These are phyloP conservation scores for Hevea brasiliensis DNA, from an alignment of 345 rosid genomes.

Conservation along the genomic window DNA sequence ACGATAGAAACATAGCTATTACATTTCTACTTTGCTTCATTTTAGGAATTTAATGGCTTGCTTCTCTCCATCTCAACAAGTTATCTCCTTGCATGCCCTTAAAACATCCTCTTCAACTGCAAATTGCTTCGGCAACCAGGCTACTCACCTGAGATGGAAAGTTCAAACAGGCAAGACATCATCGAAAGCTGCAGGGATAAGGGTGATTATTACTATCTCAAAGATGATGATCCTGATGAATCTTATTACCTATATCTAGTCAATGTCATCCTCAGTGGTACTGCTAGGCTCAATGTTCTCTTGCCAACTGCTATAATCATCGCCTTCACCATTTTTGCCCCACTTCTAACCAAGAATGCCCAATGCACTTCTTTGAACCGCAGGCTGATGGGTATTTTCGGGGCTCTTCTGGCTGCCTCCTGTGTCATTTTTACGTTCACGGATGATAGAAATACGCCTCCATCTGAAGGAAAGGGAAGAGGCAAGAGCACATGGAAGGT, in stretches of 20 bases:
- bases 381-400: slow-evolving; percentile 45
- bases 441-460: slow-evolving; percentile 50
- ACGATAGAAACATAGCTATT: no score
- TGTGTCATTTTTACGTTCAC: slow-evolving; percentile 44
- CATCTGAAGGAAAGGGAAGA: slow-evolving; percentile 9
- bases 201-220: slow-evolving; percentile 20
- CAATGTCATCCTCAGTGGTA: slow-evolving; percentile 47
- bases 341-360: slow-evolving; percentile 48
- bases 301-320: slow-evolving; percentile 54
- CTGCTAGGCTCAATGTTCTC: slow-evolving; percentile 53
- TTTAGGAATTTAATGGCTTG: slow-evolving; percentile 16
- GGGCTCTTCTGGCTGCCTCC: slow-evolving; percentile 35
- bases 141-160: slow-evolving; percentile 23
- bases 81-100: slow-evolving; percentile 1
- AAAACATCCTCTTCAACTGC: background rate
- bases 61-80: background rate
- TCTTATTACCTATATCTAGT: slow-evolving; percentile 37
- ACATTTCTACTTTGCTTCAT: no score
- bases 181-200: background rate
- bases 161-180: slow-evolving; percentile 21
- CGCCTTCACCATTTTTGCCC: slow-evolving; percentile 52
- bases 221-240: slow-evolving; percentile 39
- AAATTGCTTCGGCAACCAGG: background rate
- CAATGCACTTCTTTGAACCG: slow-evolving; percentile 33
- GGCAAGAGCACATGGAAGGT: no score